Evolutionary conservation across 495 filamentous ascomycete genomes (phyloP).

Genomic region (Usnea hakonensis): DNA sequence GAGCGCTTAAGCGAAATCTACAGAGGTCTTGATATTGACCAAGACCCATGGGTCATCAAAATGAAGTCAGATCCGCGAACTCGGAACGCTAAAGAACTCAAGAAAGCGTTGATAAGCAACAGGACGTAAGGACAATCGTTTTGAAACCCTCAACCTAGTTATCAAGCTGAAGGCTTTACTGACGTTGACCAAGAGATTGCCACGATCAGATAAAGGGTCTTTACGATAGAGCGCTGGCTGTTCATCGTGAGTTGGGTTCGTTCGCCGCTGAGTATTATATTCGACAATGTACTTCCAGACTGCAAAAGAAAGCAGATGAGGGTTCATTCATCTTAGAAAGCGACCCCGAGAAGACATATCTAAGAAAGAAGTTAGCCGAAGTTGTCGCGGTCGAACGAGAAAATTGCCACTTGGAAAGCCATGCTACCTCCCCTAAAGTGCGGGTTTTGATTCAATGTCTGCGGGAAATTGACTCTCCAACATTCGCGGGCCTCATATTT

Average conservation of each 20-base stretch:
- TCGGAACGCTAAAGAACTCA: conserved; percentile 31
- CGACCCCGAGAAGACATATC: conserved; percentile 52
- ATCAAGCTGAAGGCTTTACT: neutral
- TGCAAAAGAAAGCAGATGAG: conserved; percentile 28
- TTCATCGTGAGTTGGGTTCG: conserved; percentile 60
- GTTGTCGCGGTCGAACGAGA: neutral
- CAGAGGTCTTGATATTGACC: conserved; percentile 46
- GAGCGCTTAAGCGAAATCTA: conserved; percentile 28
- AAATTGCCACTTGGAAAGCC: conserved; percentile 3
- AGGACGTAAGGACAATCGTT: conserved; percentile 39
- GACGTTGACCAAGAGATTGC: conserved; percentile 34
- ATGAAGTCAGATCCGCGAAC: conserved; percentile 34
- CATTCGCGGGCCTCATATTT: conserved; percentile 69
- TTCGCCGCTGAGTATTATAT: conserved; percentile 73
- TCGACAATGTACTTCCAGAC: conserved; percentile 43
- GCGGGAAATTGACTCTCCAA: conserved; percentile 32
- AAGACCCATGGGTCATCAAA: conserved; percentile 64
- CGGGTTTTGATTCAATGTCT: conserved; percentile 48
- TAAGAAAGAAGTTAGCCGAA: conserved; percentile 29
- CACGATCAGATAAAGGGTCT: conserved; percentile 56
- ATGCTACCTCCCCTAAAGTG: conserved; percentile 46
- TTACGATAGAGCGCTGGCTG: conserved; percentile 37
- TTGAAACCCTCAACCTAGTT: neutral
- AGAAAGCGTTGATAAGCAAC: conserved; percentile 38
- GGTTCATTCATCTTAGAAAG: conserved; percentile 31